Percentiles rank a stretch among this genome's conserved stretches.
Conservation (phyloP, 176 grass and related monocot species). For the Avena sativa region DNA sequence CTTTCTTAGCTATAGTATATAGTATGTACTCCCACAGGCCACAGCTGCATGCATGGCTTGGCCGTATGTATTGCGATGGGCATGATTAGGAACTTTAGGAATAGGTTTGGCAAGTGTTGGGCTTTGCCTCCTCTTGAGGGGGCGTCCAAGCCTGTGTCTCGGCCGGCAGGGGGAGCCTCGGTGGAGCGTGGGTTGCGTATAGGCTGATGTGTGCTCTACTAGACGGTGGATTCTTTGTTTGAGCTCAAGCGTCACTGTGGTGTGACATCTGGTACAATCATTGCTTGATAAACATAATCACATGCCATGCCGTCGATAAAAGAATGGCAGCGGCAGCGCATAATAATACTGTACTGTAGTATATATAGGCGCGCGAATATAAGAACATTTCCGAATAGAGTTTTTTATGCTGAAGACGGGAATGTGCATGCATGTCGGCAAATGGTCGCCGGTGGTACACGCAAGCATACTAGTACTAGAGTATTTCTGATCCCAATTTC, state of each 20-base stretch:
- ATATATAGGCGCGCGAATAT: no score
- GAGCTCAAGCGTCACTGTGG: constrained; percentile 19
- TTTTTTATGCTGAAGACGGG: neutral
- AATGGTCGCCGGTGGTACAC: constrained; percentile 16
- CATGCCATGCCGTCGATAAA: neutral
- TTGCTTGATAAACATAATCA: constrained; percentile 24
- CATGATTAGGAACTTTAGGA: constrained; percentile 12
- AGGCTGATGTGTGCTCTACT: constrained; percentile 2
- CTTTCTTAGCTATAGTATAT: neutral
- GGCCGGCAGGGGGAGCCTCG: neutral
- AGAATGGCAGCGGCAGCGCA: neutral
- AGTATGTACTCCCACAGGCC: constrained; percentile 29
- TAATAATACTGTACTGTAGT: neutral
- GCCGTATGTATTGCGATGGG: constrained; percentile 29
- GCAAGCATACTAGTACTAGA: neutral
- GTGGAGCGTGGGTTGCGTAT: neutral
- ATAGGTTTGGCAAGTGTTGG: constrained; percentile 12
- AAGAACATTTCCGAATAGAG: neutral
- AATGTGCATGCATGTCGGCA: neutral
- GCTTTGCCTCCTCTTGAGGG: constrained; percentile 2
- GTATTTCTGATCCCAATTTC: neutral
- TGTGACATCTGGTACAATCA: constrained; percentile 31
- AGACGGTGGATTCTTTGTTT: constrained; percentile 23
- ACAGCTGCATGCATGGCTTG: neutral
- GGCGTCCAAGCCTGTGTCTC: neutral